Conservation (phyloP, 2,329 filamentous ascomycete genomes). For the Chaetothyriales sp. region DNA sequence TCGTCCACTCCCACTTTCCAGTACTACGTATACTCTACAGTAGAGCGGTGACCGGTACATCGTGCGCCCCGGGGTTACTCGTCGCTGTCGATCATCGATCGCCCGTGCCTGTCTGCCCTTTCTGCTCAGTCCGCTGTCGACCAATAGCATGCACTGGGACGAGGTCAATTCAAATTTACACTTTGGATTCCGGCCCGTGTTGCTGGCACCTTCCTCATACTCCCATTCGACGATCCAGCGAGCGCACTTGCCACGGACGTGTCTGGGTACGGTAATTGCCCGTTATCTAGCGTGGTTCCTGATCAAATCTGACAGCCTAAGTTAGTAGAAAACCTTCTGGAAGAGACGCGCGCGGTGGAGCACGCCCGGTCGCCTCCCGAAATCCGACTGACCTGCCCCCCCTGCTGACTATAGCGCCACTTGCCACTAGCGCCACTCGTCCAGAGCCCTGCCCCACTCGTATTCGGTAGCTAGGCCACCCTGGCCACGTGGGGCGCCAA, state of each 20-base stretch:
- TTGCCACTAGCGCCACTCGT: background rate
- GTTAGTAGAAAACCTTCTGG: background rate
- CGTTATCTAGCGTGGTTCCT: background rate
- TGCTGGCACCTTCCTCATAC: background rate
- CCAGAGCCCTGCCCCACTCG: background rate
- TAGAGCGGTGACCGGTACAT: background rate
- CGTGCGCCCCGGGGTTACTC: background rate
- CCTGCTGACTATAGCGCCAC: background rate
- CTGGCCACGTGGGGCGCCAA: background rate
- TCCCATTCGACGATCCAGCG: background rate
- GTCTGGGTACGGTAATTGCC: background rate
- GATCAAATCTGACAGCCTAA: background rate
- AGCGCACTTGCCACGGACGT: background rate
- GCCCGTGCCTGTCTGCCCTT: background rate
- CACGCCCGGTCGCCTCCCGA: background rate
- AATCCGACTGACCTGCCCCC: background rate
- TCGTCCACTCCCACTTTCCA: too few species aligned
- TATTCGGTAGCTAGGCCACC: background rate
- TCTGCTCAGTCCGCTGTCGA: background rate
- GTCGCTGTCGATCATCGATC: background rate
- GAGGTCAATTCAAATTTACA: background rate
- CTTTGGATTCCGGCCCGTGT: background rate
- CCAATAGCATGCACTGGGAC: background rate
- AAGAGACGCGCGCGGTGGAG: background rate
- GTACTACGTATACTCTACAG: too few species aligned